These are phyloP conservation scores for Clarireedia homoeocarpa DNA, from an alignment of 2,329 filamentous ascomycete species.

Conservation along the genomic window DNA sequence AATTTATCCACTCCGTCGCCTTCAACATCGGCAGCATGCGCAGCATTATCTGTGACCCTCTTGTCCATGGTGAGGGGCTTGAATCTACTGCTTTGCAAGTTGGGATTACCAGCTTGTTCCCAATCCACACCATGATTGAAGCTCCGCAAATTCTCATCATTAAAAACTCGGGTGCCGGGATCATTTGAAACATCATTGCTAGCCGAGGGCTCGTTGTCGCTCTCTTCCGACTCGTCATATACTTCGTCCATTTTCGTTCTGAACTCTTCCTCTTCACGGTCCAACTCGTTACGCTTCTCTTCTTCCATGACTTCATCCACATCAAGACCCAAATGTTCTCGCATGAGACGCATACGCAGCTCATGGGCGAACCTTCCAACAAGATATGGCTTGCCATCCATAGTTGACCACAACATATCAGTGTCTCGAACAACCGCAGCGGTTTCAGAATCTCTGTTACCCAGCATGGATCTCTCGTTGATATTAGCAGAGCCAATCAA, in stretches of 20 bases:
- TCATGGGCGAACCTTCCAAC: constrained; percentile 92
- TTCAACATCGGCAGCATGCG: constrained; percentile 67
- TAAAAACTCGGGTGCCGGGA: constrained; percentile 41
- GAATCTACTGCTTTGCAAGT: constrained; percentile 37
- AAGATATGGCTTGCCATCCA: constrained; percentile 82
- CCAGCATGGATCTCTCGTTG: constrained; percentile 94
- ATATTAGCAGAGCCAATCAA: constrained; percentile 98
- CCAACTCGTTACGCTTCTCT: constrained; percentile 59
- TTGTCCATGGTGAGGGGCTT: constrained; percentile 37
- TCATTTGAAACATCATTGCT: constrained; percentile 36
- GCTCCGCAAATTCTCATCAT: constrained; percentile 51
- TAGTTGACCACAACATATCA: constrained; percentile 84
- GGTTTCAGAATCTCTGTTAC: constrained; percentile 83
- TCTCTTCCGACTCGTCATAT: constrained; percentile 41
- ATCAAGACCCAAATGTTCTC: constrained; percentile 92
- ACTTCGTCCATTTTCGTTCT: constrained; percentile 55
- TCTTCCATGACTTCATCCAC: constrained; percentile 85
- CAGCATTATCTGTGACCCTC: constrained; percentile 50
- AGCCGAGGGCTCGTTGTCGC: constrained; percentile 4
- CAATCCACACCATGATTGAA: constrained; percentile 66
- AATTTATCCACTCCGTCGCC: constrained; percentile 73
- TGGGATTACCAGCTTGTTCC: constrained; percentile 29
- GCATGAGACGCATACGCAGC: constrained; percentile 86
- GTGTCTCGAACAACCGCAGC: constrained; percentile 87
- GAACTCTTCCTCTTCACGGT: constrained; percentile 44